A percentile compares a stretch with the other conserved stretches of the same genome.
Evolutionary conservation across 148 eudicot genomes (phyloP).

Genomic region (Nyssa sinensis): DNA sequence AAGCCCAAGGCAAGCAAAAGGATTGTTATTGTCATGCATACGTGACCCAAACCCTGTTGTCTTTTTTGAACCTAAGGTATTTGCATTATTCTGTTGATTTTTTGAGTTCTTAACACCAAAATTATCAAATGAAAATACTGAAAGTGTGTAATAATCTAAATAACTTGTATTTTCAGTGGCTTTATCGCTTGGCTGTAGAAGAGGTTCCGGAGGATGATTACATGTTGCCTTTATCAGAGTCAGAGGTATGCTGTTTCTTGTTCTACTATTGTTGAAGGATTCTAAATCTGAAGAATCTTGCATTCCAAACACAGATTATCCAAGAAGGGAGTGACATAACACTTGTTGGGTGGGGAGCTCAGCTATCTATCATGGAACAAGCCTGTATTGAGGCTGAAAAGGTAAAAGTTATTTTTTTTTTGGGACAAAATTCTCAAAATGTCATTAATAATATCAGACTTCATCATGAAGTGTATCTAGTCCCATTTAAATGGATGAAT

Average conservation of each 20-base stretch:
- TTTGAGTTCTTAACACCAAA: background rate
- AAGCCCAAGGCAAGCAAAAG: constrained; percentile 92
- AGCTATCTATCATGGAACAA: constrained; percentile 79
- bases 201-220: constrained; percentile 90
- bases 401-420: constrained; percentile 34
- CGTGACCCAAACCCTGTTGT: constrained; percentile 97
- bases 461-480: background rate
- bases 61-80: constrained; percentile 97
- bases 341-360: constrained; percentile 98
- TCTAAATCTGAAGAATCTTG: constrained; percentile 7
- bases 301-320: constrained; percentile 51
- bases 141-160: background rate
- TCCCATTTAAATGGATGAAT: background rate
- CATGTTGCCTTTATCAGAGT: constrained; percentile 85
- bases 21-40: constrained; percentile 73
- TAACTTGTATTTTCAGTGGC: constrained; percentile 55
- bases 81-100: constrained; percentile 10
- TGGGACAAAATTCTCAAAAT: background rate
- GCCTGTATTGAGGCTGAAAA: constrained; percentile 93
- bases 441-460: background rate
- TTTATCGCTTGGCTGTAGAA: constrained; percentile 94
- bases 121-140: background rate
- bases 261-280: background rate
- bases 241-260: constrained; percentile 59
- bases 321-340: constrained; percentile 93